These are phyloP conservation scores for Cutaneotrichosporon daszewskae DNA, from an alignment of 1,284 basidiomycete genomes.

Conservation along the genomic window DNA sequence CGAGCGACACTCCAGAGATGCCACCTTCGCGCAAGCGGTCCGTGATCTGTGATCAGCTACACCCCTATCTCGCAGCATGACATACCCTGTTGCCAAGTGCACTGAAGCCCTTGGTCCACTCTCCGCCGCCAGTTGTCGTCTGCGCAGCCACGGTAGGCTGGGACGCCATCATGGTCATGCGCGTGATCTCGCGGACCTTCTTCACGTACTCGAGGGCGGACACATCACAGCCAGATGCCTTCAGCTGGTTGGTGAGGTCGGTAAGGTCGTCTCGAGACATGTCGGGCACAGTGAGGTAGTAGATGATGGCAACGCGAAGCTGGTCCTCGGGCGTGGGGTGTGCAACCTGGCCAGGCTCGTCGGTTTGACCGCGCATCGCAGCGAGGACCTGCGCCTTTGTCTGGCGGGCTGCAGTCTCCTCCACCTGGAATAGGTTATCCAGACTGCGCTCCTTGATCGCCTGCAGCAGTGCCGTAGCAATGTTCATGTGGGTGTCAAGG, in stretches of 20 bases:
- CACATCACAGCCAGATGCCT: constrained; percentile 70
- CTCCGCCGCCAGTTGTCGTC: constrained; percentile 50
- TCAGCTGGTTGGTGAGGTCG: constrained; percentile 82
- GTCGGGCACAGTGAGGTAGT: constrained; percentile 82
- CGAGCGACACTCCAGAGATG: constrained; percentile 57
- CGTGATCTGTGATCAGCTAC: constrained; percentile 54
- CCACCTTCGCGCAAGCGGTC: constrained; percentile 91
- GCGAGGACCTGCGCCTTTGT: constrained; percentile 76
- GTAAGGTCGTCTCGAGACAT: constrained; percentile 78
- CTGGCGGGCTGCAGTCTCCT: constrained; percentile 85
- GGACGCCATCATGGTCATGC: constrained; percentile 76
- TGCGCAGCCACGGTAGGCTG: constrained; percentile 61
- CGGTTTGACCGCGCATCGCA: constrained; percentile 54
- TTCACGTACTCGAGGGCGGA: constrained; percentile 89
- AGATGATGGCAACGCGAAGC: constrained; percentile 86
- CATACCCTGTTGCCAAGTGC: constrained; percentile 80
- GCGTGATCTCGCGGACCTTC: constrained; percentile 80
- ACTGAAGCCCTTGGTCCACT: constrained; percentile 73
- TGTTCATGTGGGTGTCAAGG: constrained; percentile 98
- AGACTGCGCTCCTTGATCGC: constrained; percentile 93
- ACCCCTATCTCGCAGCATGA: constrained; percentile 13
- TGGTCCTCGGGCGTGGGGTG: constrained; percentile 69
- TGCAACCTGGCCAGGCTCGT: constrained; percentile 55
- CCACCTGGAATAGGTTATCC: constrained; percentile 93
- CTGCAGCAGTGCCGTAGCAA: constrained; percentile 90